Evolutionary conservation across 2,329 filamentous ascomycete species (phyloP), one percentile per base, ranked within the genome.

Genomic region (Penicillium sp.): DNA sequence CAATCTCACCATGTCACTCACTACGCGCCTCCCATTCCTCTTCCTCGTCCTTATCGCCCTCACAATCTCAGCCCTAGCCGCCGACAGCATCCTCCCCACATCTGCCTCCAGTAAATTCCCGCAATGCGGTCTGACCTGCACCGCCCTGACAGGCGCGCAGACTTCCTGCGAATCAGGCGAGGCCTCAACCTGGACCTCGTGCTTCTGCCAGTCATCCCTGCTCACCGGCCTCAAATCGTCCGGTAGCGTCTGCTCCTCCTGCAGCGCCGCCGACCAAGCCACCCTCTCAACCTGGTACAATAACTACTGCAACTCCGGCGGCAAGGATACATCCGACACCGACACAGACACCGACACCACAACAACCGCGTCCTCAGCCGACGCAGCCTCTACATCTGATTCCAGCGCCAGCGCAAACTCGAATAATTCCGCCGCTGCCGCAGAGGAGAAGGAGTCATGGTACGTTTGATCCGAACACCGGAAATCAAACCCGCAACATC

Each of bases 251-350:
- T 78, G 81, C 52, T 61, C 69, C 15, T 74, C 72, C 21, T 88
- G 85, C 61, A 69, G 74, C 12, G 71, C 68, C 0, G 65, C 67
- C 41, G 80, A 80, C 41, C 70, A 83, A 41, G 61, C 68, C 13
- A 77, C 77, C 49, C 78, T 93, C 57, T 80, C 80, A 57, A 72
- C 67, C 47, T 94, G 88, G 88, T 93, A 84, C 65, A 77, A 76
- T 32, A 74, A 72, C 52, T 82, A 84, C 57, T 93, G 88, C 66
- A 64, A 63, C 33, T 66, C 64, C 32, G 75, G 76, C 8, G 71
- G 69, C n/a, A 65, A 68, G 13, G 69, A 65, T 13, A 56, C 61
- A 4, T 59, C 64, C 13, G 57, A 63, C 6, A 63, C 60, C 12
- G 54, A 58, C 46, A 63, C 66, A n/a, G n/a, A n/a, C n/a, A n/a